Percentiles rank a stretch among this genome's conserved stretches.
Conservation (phyloP, 1,139 yeast genomes). For the Casaregolazyma lundiana region DNA sequence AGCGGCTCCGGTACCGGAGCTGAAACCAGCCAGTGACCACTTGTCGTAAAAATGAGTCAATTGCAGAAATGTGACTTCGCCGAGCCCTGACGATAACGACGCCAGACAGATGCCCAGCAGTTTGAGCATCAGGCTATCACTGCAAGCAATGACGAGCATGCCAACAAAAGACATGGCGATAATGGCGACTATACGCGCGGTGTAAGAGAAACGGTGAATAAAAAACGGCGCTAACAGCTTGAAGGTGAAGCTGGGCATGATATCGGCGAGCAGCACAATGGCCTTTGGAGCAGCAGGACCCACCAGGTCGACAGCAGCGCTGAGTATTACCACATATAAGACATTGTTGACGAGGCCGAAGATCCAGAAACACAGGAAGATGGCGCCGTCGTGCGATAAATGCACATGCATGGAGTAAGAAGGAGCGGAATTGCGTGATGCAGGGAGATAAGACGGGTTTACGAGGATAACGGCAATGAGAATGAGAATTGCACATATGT, state of each 20-base stretch:
- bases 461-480: no score
- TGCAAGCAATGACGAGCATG: slow-evolving; percentile 64
- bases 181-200: slow-evolving; percentile 47
- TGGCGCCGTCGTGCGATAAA: slow-evolving; percentile 13
- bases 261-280: slow-evolving; percentile 77
- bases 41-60: slow-evolving; percentile 60
- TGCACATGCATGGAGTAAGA: slow-evolving; percentile 3
- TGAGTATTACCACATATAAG: slow-evolving; percentile 80
- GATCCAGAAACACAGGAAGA: slow-evolving; percentile 51
- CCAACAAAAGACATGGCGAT: slow-evolving; percentile 65
- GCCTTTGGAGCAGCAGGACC: slow-evolving; percentile 84
- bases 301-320: slow-evolving; percentile 89
- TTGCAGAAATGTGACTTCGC: slow-evolving; percentile 84
- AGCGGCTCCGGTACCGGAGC: slow-evolving; percentile 94
- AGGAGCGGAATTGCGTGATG: no score
- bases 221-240: slow-evolving; percentile 77
- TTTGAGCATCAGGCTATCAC: slow-evolving; percentile 35
- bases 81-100: slow-evolving; percentile 80
- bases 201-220: slow-evolving; percentile 61
- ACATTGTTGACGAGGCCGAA: slow-evolving; percentile 88
- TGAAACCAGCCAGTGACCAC: slow-evolving; percentile 73
- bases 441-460: no score
- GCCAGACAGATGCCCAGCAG: slow-evolving; percentile 76
- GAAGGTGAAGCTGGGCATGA: slow-evolving; percentile 70
- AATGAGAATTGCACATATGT: no score